phyloP scores from a whole-genome alignment of 164 flowering plant genomes.

The Umbellularia californica region DNA sequence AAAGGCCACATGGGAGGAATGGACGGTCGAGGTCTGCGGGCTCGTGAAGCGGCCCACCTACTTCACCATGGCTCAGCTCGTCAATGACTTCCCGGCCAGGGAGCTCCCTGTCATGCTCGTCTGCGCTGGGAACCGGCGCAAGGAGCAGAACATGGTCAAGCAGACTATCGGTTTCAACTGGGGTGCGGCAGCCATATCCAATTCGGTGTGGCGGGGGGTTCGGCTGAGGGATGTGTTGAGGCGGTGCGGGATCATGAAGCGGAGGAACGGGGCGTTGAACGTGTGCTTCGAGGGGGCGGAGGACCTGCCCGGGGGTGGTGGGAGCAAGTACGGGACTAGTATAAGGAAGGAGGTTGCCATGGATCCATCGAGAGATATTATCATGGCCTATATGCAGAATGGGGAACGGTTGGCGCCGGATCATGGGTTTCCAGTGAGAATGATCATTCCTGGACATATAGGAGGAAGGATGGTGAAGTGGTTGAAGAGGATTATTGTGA shows the following conservation, averaged over 20 bases:
- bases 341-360: slow-evolving; percentile 56
- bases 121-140: slow-evolving; percentile 91
- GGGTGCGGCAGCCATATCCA: slow-evolving; percentile 84
- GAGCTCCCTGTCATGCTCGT: slow-evolving; percentile 87
- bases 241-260: slow-evolving; percentile 57
- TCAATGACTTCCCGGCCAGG: slow-evolving; percentile 47
- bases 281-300: slow-evolving; percentile 96
- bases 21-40: slow-evolving; percentile 82
- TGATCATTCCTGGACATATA: slow-evolving; percentile 89
- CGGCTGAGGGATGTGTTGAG: slow-evolving; percentile 52
- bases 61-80: slow-evolving; percentile 77
- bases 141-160: slow-evolving; percentile 90
- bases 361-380: slow-evolving; percentile 78
- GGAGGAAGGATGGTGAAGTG: slow-evolving; percentile 98
- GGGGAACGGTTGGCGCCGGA: slow-evolving; percentile 72
- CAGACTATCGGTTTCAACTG: slow-evolving; percentile 91
- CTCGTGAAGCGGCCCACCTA: slow-evolving; percentile 57
- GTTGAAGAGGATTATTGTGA: slow-evolving; percentile 71
- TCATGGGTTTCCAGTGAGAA: slow-evolving; percentile 85
- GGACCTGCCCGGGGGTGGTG: slow-evolving; percentile 93
- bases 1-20: slow-evolving; percentile 53
- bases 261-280: slow-evolving; percentile 50
- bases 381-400: slow-evolving; percentile 92
- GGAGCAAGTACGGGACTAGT: slow-evolving; percentile 90
- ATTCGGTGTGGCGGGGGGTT: slow-evolving; percentile 88